These are phyloP conservation scores for Scheffersomyces segobiensis DNA, from an alignment of 1,139 yeast genomes.

Conservation along the genomic window DNA sequence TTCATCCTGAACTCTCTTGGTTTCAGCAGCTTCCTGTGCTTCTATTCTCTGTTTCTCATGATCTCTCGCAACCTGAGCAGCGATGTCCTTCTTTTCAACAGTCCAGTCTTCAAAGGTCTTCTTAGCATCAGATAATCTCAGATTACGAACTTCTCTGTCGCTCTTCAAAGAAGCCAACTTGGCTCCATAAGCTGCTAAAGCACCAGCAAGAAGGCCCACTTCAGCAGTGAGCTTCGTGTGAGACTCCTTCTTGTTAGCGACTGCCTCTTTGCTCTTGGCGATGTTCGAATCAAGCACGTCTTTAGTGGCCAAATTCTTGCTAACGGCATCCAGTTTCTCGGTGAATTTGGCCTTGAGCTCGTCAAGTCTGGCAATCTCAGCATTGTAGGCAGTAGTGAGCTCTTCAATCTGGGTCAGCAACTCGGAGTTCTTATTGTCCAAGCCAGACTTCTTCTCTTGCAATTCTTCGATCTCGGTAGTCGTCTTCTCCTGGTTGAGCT, in stretches of 20 bases:
- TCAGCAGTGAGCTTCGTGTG: conserved; percentile 44
- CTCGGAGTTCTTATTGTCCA: conserved; percentile 47
- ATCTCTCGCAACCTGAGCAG: conserved; percentile 40
- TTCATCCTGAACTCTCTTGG: conserved; percentile 46
- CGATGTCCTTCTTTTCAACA: conserved; percentile 39
- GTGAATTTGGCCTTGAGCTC: conserved; percentile 42
- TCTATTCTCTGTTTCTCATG: conserved; percentile 48
- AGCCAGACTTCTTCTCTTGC: conserved; percentile 42
- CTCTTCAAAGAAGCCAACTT: conserved; percentile 40
- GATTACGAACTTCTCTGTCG: conserved; percentile 38
- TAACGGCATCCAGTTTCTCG: conserved; percentile 40
- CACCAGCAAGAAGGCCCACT: conserved; percentile 43
- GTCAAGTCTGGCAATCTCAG: conserved; percentile 40
- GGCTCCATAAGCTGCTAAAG: conserved; percentile 47
- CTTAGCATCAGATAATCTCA: conserved; percentile 45
- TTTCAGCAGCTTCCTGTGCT: conserved; percentile 51
- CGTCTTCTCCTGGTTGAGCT: conserved; percentile 46
- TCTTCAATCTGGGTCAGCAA: conserved; percentile 41
- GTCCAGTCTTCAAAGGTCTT: conserved; percentile 44
- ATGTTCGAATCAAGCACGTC: conserved; percentile 43
- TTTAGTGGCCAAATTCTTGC: conserved; percentile 36
- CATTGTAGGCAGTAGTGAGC: conserved; percentile 41
- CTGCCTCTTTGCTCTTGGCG: conserved; percentile 32
- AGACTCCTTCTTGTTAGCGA: conserved; percentile 36
- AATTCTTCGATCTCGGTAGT: conserved; percentile 47